Evolutionary conservation across 2,329 filamentous ascomycete genomes (phyloP), one percentile per base, ranked within the genome.

Genomic region (Chalaropsis ovoidea): DNA sequence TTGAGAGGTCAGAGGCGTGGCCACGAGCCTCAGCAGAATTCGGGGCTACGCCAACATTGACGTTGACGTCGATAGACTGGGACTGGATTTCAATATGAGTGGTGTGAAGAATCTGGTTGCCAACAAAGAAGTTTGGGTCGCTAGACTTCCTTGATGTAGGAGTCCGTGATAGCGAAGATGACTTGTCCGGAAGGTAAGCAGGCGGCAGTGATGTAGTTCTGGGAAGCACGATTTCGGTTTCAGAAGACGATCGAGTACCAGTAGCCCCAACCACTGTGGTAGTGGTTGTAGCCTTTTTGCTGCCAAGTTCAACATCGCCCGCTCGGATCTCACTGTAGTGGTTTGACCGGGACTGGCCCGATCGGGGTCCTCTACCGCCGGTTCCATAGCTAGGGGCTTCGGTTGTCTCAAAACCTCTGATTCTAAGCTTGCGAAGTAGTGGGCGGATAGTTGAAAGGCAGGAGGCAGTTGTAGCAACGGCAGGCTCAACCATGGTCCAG

Each of bases 401-500:
- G n/a, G 66, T 67, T 22, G 66, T 65, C 56, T 75, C 74, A 70
- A 82, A 82, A 6, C 80, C 80, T 24, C 70, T 75, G 13, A 82
- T 71, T 68, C 73, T 76, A 73, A 77, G 75, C n/a, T 74, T 73
- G 43, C 80, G 79, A 43, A 83, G 76, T 0, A 83, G 75, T 3
- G 81, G 81, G 2, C 81, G 78, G 41, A 83, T 80, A 4, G 81
- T 83, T 24, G 79, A 79, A 11, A 83, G 73, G 67, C 79, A 81
- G 1, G 81, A 78, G 13, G 81, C 81, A 31, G 79, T 71, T 58
- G 83, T 83, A 67, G 80, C 81, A 24, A 83, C 77, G 5, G 80
- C 81, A 1, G 81, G 80, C 69, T 83, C 81, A 64, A 83, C 74
- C n/a, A 83, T 72, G 10, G 80, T 82, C 81, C 81, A 83, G 6